These are phyloP conservation scores for Sporothrix variecibatus DNA, from an alignment of 2,329 filamentous ascomycete genomes.

Conservation along the genomic window DNA sequence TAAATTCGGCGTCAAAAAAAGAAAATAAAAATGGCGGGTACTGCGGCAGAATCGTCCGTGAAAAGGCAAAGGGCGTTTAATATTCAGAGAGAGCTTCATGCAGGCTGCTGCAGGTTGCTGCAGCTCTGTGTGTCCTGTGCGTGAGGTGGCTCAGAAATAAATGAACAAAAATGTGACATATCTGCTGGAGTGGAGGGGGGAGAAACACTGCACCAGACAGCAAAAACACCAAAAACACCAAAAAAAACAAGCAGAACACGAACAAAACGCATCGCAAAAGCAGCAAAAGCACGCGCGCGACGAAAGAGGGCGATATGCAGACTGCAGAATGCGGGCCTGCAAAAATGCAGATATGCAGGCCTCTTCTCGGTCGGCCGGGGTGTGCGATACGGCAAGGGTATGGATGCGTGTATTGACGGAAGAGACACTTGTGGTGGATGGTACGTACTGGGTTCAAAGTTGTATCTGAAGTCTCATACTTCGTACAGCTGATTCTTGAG, in stretches of 20 bases:
- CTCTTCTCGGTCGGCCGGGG: constrained; percentile 24
- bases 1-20: background rate
- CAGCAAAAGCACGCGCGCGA: constrained; percentile 7
- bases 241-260: background rate
- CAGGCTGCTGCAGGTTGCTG: constrained; percentile 21
- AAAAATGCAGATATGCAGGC: constrained; percentile 13
- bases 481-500: background rate
- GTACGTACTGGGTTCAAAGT: background rate
- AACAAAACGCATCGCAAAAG: background rate
- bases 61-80: constrained; percentile 7
- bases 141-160: constrained; percentile 19
- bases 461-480: too few relatives aligned
- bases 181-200: constrained; percentile 15
- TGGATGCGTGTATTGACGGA: constrained; percentile 2
- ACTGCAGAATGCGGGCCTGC: background rate
- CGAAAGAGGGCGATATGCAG: constrained; percentile 12
- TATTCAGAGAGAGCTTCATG: constrained; percentile 12
- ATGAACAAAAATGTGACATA: constrained; percentile 25
- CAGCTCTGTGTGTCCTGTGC: constrained; percentile 22
- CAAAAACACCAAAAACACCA: background rate
- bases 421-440: background rate
- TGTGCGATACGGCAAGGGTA: background rate
- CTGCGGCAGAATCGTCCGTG: constrained; percentile 27
- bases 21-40: constrained; percentile 22
- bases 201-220: background rate